A percentile compares a stretch with the other conserved stretches of the same genome.
Evolutionary conservation across 1,284 basidiomycete species (phyloP).

Genomic region (Uromyces viciae-fabae): DNA sequence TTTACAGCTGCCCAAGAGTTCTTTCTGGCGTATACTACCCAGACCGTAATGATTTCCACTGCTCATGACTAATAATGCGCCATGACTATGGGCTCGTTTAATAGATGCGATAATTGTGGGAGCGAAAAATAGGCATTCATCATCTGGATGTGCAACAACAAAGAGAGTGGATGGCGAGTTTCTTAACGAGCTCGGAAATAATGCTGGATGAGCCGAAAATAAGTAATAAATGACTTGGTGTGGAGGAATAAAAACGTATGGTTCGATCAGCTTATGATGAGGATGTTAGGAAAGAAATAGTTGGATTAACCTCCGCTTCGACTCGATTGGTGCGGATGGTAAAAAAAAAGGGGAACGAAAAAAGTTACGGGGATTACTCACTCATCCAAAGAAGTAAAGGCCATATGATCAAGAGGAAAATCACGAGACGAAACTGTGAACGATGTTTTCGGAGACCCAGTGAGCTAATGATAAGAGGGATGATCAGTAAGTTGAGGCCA

Average conservation of each 20-base stretch:
- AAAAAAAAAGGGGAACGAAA: neutral
- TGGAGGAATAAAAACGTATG: neutral
- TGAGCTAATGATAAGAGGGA: neutral
- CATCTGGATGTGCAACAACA: constrained; percentile 83
- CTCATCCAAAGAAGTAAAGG: constrained; percentile 24
- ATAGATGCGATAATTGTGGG: constrained; percentile 62
- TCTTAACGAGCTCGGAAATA: constrained; percentile 30
- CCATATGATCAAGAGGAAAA: constrained; percentile 6
- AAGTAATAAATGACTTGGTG: neutral
- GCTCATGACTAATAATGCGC: constrained; percentile 37
- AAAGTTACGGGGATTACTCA: neutral
- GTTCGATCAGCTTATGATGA: no score
- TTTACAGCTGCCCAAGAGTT: constrained; percentile 60
- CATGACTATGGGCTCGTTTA: constrained; percentile 7
- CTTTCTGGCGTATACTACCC: constrained; percentile 64
- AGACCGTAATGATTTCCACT: constrained; percentile 73
- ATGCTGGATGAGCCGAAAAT: constrained; percentile 17
- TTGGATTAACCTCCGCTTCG: no score
- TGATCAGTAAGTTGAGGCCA: neutral
- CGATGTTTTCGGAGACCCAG: constrained; percentile 15
- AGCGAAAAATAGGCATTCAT: constrained; percentile 87
- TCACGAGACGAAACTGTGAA: constrained; percentile 12
- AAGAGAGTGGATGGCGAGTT: constrained; percentile 59
- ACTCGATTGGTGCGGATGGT: no score
- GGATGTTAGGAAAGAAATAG: no score